Base-by-base conservation (phyloP, 805 yeast genomes). In the Candida oleophila region DNA sequence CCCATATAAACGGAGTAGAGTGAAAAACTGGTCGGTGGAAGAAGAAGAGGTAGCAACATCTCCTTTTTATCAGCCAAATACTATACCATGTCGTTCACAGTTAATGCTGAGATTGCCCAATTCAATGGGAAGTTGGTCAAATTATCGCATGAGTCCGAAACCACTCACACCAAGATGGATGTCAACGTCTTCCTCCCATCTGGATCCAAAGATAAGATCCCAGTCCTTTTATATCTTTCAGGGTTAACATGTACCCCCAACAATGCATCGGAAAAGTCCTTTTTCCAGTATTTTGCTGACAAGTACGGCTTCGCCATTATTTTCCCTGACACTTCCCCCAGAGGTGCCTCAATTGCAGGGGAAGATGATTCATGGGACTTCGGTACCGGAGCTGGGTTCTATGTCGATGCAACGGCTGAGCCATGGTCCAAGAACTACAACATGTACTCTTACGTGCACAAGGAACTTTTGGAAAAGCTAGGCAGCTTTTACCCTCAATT, bases 311-410 rank as follows among this genome's bases (percentile, higher is more conserved):
- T 92, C 64, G 96, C 96, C 0, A 69, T 92, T 15, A 89, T 92
- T 1, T 91, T 87, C 65, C 98, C 99, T 16, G 99, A 92, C 66
- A 94, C 99, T 3, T 91, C 98, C 7, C 98, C 99, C 45, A 81
- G 98, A 54, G 96, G 95, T 14, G 82, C 85, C 12, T 74, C 73
- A 42, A 74, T 85, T 49, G 82, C 78, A 28, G 95, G 96, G n/a
- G 94, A 86, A 61, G 82, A 83, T 57, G 95, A 86, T 49, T 65
- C 81, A 15, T 94, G 86, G 82, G 97, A 90, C 63, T 88, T 92
- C 61, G 99, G 99, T 20, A 74, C 90, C 1, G 96, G 96, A 36
- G 99, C 99, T 30, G 96, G 97, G 0, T 94, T 92, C 71, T 92
- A 94, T 60, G 78, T 94, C 43, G 85, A 94, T 66, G 89, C 98